Evolutionary conservation across 2,329 filamentous ascomycete species (phyloP).

Genomic region (Fusarium denticulatum): DNA sequence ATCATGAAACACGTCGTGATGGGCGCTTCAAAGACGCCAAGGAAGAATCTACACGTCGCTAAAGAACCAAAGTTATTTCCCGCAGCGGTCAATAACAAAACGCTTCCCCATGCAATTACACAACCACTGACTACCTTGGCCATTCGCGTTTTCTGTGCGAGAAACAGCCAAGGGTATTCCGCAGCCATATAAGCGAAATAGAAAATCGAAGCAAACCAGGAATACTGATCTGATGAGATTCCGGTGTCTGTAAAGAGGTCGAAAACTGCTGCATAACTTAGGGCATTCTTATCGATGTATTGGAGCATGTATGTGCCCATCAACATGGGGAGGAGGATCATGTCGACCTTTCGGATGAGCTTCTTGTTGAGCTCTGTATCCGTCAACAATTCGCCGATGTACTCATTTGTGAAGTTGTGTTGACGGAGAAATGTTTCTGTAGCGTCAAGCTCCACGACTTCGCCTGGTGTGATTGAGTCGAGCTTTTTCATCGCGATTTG

Average conservation of each 20-base stretch:
- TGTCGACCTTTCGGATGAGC: constrained; percentile 56
- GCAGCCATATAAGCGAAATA: constrained; percentile 60
- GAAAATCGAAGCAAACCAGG: constrained; percentile 63
- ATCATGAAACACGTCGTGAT: constrained; percentile 62
- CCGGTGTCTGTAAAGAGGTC: constrained; percentile 60
- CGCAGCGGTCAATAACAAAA: constrained; percentile 56
- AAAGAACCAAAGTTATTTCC: constrained; percentile 54
- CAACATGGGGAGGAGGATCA: constrained; percentile 60
- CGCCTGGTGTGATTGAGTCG: constrained; percentile 26
- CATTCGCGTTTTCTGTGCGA: constrained; percentile 50
- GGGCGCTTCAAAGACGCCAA: constrained; percentile 59
- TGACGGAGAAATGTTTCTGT: constrained; percentile 34
- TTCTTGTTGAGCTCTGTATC: constrained; percentile 25
- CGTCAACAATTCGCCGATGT: constrained; percentile 29
- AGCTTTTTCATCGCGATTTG: constrained; percentile 26
- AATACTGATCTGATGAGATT: constrained; percentile 58
- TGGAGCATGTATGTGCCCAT: constrained; percentile 61
- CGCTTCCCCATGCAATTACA: constrained; percentile 48
- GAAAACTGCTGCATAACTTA: constrained; percentile 64
- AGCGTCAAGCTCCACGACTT: constrained; percentile 27
- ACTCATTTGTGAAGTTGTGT: constrained; percentile 35
- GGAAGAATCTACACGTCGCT: constrained; percentile 55
- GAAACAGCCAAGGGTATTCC: constrained; percentile 51
- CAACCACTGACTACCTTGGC: constrained; percentile 48
- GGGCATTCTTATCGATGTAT: constrained; percentile 64